Percentiles rank a stretch among this genome's conserved stretches.
Evolutionary conservation across 2,329 filamentous ascomycete species (phyloP).

Genomic region (Calonectria henricotiae): DNA sequence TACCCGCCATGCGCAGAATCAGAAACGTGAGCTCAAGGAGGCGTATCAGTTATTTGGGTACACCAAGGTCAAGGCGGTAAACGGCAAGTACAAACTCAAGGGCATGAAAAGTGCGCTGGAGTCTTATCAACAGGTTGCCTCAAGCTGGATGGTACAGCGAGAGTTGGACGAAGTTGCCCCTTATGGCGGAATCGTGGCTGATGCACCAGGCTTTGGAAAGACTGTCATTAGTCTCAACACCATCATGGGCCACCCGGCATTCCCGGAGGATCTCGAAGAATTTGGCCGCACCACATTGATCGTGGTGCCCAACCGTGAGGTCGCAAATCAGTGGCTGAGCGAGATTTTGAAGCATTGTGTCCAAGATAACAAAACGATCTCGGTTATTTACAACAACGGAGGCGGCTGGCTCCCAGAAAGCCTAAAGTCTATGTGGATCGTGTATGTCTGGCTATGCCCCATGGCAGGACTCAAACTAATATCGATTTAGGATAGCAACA

Average conservation of each 20-base stretch:
- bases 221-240: constrained; percentile 84
- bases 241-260: constrained; percentile 73
- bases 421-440: background rate
- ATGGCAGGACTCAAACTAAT: constrained; percentile 13
- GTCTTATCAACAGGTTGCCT: constrained; percentile 68
- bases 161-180: constrained; percentile 61
- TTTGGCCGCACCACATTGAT: constrained; percentile 60
- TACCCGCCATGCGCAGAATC: constrained; percentile 30
- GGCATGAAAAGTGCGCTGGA: constrained; percentile 56
- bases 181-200: constrained; percentile 75
- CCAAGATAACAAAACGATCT: accelerated
- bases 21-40: constrained; percentile 40
- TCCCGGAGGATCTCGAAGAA: constrained; percentile 55
- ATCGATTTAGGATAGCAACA: constrained; percentile 51
- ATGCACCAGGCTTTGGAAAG: constrained; percentile 78
- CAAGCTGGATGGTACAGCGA: constrained; percentile 69
- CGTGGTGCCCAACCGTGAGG: constrained; percentile 50
- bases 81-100: constrained; percentile 39
- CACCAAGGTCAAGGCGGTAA: constrained; percentile 24
- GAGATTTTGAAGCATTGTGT: constrained; percentile 53
- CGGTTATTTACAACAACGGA: constrained; percentile 37
- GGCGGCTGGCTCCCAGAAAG: too few relatives aligned
- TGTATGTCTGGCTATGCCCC: constrained; percentile 27
- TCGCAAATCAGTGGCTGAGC: constrained; percentile 52
- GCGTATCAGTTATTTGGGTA: constrained; percentile 44